A percentile compares a stretch with the other conserved stretches of the same genome.
Evolutionary conservation across 1,139 yeast genomes (phyloP).

Genomic region (Debaryomyces sp.): DNA sequence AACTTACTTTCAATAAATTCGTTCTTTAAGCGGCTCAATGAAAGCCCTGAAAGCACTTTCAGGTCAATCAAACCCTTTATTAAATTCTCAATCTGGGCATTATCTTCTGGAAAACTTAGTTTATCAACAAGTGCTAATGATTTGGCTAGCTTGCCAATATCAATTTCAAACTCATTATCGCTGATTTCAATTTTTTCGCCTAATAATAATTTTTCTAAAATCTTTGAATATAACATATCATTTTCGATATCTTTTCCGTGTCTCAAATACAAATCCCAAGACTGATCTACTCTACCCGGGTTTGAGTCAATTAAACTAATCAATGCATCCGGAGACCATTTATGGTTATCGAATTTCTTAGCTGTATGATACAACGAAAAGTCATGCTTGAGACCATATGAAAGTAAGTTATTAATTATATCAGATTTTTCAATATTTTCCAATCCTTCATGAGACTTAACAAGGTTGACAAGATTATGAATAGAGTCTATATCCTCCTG

Average conservation of each 20-base stretch:
- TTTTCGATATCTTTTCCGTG: slow-evolving; percentile 18
- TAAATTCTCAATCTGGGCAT: not conserved
- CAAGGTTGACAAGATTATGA: not conserved
- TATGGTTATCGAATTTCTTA: slow-evolving; percentile 19
- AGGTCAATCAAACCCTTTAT: not conserved
- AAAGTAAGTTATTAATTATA: slow-evolving; percentile 11
- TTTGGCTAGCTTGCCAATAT: not conserved
- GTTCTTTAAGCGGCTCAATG: not conserved
- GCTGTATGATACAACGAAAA: slow-evolving; percentile 37
- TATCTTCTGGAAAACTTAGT: not conserved
- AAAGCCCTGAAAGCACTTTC: not conserved
- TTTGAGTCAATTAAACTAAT: slow-evolving; percentile 31
- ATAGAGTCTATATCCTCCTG: slow-evolving; percentile 6
- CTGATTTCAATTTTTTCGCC: slow-evolving; percentile 23
- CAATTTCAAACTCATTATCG: slow-evolving; percentile 5
- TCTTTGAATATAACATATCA: slow-evolving; percentile 17
- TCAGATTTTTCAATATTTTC: not conserved
- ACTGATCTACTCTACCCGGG: slow-evolving; percentile 43
- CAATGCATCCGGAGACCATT: slow-evolving; percentile 21
- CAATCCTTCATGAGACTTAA: not conserved
- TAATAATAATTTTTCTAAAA: slow-evolving; percentile 23
- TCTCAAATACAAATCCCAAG: slow-evolving; percentile 36
- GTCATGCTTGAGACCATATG: slow-evolving; percentile 19
- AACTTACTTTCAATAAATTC: not conserved
- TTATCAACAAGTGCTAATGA: not conserved